Evolutionary conservation across 306 rosid genomes (phyloP), one percentile per base, ranked within the genome.

Genomic region (Arachis hypogaea): DNA sequence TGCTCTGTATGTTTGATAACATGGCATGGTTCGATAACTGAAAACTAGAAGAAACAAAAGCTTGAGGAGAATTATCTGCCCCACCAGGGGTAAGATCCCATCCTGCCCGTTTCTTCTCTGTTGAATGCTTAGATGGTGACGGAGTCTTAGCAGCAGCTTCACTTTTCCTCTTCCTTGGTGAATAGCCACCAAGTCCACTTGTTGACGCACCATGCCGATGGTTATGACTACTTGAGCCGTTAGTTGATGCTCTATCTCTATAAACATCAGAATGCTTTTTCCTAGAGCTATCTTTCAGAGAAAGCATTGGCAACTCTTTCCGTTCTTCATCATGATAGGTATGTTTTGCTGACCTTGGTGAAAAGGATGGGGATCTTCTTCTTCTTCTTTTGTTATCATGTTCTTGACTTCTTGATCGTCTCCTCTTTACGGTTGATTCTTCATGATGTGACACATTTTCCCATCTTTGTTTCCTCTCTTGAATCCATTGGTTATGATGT

Each of bases 161-260:
- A 58, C 88, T 78, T 82, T 86, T 89, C 82, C 97, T 87, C 93
- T 92, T 94, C 84, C 99, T 86, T 0, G 96, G 97, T 33, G 99
- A 94, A 87, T 94, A 94, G 59, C 99, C 99, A 83, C 99, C 99
- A 68, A 94, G 97, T 75, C 93, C 84, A 83, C 91, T 92, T 12
- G 84, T 54, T 30, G 83, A 79, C 54, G 73, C 87, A 76, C 76
- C 87, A 57, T 82, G 88, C 28, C 87, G 85, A 41, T 81, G 82
- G 81, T 88, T 80, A 58, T 86, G 90, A 81, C 86, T 74, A 78
- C 85, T 86, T 63, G 93, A 87, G 77, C 86, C 89, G 83, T 88
- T 94, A 72, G 73, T 82, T 66, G 96, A 77, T 73, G 75, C 71
- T 79, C 79, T 88, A 16, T 69, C 82, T 80, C 76, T 85, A 70